Base-by-base conservation (phyloP, 495 filamentous ascomycete species). In the Platismatia glauca region DNA sequence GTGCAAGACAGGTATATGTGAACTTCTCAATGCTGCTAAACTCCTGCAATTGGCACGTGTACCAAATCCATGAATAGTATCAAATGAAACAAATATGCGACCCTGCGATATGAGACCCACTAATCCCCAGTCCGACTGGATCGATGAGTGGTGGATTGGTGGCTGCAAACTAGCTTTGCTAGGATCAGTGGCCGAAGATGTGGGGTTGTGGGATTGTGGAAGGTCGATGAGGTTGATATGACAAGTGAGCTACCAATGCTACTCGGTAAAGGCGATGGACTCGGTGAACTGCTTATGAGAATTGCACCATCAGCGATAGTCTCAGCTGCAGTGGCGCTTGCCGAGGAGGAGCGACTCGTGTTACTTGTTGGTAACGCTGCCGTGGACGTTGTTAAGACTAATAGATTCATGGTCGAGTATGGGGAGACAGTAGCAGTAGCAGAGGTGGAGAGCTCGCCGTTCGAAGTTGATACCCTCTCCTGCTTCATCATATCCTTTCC, bases 361-460 rank as follows among this genome's bases (percentile, higher is more conserved):
- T 44, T 44, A 9, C 4, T 4, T 4, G 22, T 48, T 27, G 44
- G 27, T 1, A 22, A 48, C 44, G 44, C 44, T 27, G 44, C 8
- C 44, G 8, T 2, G n/a, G 44, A 24, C 16, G 3, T 31, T 18
- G 48, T 27, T 18, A 7, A n/a, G 12, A 33, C 15, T 33, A 16
- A 6, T 7, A 0, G 24, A 6, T 27, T 20, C 27, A 2, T 20
- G 6, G 46, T 27, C 12, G 24, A 15, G 20, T 1, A 33, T 2
- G 5, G 22, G 18, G 29, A 31, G 6, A 53, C 29, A 6, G 4
- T 16, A 18, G 15, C 13, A 20, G 7, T 12, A 33, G 15, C 7
- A n/a, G n/a, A 79, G 48, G 41, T 64, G 57, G 0, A 64, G 7
- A 37, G 46, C 29, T 37, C 65, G 29, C 16, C 57, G 55, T 16